A percentile compares a stretch with the other conserved stretches of the same genome.
Conservation (phyloP, 2,329 filamentous ascomycete species). For the Monilinia vaccinii-corymbosi region DNA sequence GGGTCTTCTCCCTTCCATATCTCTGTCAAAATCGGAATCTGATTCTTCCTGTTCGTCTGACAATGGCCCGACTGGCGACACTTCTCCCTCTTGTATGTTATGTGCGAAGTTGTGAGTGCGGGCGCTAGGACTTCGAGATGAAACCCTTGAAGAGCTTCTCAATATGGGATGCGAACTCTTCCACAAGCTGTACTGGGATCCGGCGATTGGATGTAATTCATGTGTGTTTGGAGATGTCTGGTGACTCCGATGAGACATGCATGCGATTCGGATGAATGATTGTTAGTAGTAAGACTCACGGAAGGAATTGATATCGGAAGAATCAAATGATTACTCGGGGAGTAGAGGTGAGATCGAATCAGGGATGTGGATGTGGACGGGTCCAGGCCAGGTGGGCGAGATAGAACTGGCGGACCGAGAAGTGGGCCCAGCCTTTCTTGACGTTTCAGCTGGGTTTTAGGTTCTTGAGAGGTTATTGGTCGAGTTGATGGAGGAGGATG, state of each 20-base stretch:
- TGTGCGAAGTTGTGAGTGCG: slow-evolving; percentile 15
- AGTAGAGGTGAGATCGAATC: not conserved
- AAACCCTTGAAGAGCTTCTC: slow-evolving; percentile 14
- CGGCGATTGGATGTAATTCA: slow-evolving; percentile 4
- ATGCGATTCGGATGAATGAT: slow-evolving; percentile 14
- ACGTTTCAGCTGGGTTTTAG: too few relatives aligned
- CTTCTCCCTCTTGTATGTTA: slow-evolving; percentile 11
- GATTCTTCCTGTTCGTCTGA: slow-evolving; percentile 20
- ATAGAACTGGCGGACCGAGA: not conserved
- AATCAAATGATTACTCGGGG: not conserved
- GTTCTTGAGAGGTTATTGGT: too few relatives aligned
- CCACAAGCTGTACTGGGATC: slow-evolving; percentile 14
- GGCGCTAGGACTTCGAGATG: slow-evolving; percentile 13
- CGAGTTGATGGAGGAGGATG: too few relatives aligned
- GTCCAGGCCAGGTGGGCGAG: not conserved
- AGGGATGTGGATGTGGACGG: not conserved
- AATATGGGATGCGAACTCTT: slow-evolving; percentile 21
- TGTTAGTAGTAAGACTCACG: too few relatives aligned
- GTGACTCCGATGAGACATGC: slow-evolving; percentile 27
- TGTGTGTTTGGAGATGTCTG: slow-evolving; percentile 11
- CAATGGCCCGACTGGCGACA: slow-evolving; percentile 1
- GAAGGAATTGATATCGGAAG: not conserved
- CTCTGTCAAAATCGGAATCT: slow-evolving; percentile 19
- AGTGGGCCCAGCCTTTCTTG: not conserved
- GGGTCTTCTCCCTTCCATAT: slow-evolving; percentile 33